Evolutionary conservation across 306 rosid species (phyloP).

Genomic region (Castanopsis chinensis): DNA sequence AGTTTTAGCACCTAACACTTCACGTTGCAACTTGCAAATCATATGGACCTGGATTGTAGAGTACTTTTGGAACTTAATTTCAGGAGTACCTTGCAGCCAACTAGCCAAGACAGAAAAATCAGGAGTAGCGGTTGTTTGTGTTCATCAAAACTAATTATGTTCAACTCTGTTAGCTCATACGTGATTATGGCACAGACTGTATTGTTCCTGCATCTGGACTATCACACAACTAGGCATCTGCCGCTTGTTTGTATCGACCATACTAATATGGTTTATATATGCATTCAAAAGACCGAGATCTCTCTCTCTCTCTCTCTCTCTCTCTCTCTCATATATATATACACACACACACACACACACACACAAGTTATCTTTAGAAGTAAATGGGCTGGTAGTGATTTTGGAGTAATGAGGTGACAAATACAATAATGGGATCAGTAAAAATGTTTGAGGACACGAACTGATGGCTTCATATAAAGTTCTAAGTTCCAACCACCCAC

Average conservation of each 20-base stretch:
- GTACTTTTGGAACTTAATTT: background rate
- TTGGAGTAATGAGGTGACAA: no score
- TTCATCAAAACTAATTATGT: background rate
- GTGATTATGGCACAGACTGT: background rate
- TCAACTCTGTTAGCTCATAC: background rate
- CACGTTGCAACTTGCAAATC: slow-evolving; percentile 3
- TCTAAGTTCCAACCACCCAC: no score
- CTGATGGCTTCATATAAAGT: no score
- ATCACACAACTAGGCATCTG: background rate
- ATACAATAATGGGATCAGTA: no score
- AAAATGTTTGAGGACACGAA: no score
- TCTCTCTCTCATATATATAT: background rate
- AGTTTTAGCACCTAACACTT: slow-evolving; percentile 29
- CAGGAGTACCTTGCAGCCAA: background rate
- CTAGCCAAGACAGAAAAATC: background rate
- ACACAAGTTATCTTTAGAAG: no score
- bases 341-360: no score
- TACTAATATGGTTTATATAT: background rate
- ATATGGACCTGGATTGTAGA: slow-evolving; percentile 19
- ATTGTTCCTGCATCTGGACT: background rate
- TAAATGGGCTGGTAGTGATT: no score
- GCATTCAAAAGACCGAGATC: background rate
- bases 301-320: background rate
- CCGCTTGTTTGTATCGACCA: background rate
- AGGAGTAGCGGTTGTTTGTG: background rate